A percentile compares a stretch with the other conserved stretches of the same genome.
These are phyloP conservation scores for Alisma plantagoaquatica DNA, from an alignment of 106 monocot genomes.

Conservation along the genomic window DNA sequence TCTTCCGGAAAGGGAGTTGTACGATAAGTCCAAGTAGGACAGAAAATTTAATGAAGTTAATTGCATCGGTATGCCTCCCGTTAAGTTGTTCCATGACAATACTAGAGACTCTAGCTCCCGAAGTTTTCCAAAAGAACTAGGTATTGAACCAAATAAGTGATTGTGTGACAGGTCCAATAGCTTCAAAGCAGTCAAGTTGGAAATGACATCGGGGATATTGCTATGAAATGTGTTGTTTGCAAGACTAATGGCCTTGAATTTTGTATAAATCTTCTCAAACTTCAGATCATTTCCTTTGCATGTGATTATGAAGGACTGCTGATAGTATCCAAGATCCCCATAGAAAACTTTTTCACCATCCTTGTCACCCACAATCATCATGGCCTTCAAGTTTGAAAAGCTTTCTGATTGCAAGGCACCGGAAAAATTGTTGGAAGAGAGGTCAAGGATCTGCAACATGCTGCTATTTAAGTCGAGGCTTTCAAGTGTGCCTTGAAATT, in stretches of 20 bases:
- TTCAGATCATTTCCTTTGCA: neutral
- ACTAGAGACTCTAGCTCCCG: slow-evolving; percentile 13
- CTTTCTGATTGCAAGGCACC: neutral
- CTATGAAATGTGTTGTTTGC: slow-evolving; percentile 14
- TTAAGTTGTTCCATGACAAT: slow-evolving; percentile 14
- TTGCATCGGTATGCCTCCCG: slow-evolving; percentile 12
- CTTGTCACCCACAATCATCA: neutral
- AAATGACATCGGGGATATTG: slow-evolving; percentile 11
- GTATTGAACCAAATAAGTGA: slow-evolving; percentile 11
- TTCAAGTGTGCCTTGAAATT: neutral
- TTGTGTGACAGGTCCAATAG: slow-evolving; percentile 19
- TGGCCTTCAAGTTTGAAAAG: neutral
- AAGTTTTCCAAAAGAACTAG: slow-evolving; percentile 4
- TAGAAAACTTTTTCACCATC: neutral
- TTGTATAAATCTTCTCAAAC: neutral
- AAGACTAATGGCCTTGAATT: slow-evolving; percentile 9
- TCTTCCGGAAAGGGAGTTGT: slow-evolving; percentile 14
- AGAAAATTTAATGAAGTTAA: slow-evolving; percentile 3
- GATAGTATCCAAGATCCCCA: too few species aligned
- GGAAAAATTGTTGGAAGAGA: neutral
- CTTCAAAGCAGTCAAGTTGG: neutral
- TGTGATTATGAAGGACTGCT: neutral
- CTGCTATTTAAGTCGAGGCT: neutral
- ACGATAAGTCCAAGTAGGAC: slow-evolving; percentile 16
- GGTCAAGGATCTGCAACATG: neutral